Evolutionary conservation across 768 basidiomycete species (phyloP).

Genomic region (Pleurotus platypus): DNA sequence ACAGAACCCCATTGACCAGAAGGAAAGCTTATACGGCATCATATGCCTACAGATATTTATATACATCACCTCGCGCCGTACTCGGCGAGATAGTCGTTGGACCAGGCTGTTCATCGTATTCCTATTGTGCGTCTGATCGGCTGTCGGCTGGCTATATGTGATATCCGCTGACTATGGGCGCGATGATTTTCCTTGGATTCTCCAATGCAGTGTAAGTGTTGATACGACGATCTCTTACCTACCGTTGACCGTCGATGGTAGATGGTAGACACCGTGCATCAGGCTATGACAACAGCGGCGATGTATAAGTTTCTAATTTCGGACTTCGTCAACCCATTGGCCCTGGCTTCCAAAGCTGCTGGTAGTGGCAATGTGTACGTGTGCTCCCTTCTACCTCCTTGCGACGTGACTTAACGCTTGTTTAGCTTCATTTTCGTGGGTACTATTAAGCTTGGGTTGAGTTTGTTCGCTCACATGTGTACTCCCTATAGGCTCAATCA

Average conservation of each 20-base stretch:
- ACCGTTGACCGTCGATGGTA: background rate
- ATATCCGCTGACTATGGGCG: background rate
- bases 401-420: background rate
- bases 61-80: background rate
- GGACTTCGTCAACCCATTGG: background rate
- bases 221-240: no score
- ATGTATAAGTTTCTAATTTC: conserved; percentile 3
- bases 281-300: conserved; percentile 1
- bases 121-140: background rate
- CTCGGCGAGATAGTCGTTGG: background rate
- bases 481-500: background rate
- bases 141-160: background rate
- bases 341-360: background rate
- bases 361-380: conserved; percentile 4
- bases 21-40: background rate
- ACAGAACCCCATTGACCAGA: background rate
- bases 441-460: background rate
- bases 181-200: background rate
- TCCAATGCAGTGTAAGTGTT: background rate
- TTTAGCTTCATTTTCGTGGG: background rate
- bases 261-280: conserved; percentile 2
- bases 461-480: background rate
- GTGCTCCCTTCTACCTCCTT: background rate
- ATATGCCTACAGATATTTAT: conserved; percentile 10
- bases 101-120: background rate